Evolutionary conservation across 2,329 filamentous ascomycete genomes (phyloP).

Genomic region (Penicillium expansum): DNA sequence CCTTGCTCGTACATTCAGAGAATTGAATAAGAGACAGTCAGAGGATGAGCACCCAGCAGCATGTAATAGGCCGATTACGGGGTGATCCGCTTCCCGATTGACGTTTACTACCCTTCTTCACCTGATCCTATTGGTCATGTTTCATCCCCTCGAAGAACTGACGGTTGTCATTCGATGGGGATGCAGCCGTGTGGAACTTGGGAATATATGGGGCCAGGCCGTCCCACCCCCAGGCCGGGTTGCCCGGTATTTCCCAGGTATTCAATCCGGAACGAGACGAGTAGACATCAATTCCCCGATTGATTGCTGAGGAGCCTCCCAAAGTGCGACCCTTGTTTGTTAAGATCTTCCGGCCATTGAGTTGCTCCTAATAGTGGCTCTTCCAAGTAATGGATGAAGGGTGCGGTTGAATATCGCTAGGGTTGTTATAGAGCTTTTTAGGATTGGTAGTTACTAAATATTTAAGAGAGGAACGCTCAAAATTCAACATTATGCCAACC

Average conservation of each 20-base stretch:
- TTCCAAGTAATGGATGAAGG: background rate
- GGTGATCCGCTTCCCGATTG: conserved; percentile 12
- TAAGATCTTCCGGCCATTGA: conserved; percentile 40
- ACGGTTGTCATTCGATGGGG: conserved; percentile 16
- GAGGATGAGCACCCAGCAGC: conserved; percentile 17
- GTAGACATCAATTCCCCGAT: conserved; percentile 34
- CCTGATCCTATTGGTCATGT: conserved; percentile 4
- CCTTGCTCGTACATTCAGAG: no score
- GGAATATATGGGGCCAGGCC: conserved; percentile 49
- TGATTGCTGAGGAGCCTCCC: conserved; percentile 48
- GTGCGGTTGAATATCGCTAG: background rate
- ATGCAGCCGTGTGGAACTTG: conserved; percentile 36
- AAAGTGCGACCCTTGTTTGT: conserved; percentile 49
- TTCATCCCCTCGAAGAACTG: conserved; percentile 2
- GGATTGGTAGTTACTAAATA: no score
- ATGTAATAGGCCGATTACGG: conserved; percentile 18
- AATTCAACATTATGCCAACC: no score
- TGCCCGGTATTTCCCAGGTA: conserved; percentile 46
- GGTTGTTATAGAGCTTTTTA: background rate
- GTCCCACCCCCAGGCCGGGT: conserved; percentile 46
- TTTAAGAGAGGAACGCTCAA: no score
- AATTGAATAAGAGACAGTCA: no score
- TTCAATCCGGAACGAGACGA: conserved; percentile 40
- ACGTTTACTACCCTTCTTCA: conserved; percentile 9
- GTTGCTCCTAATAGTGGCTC: conserved; percentile 8